Base-by-base conservation (phyloP, 2,329 filamentous ascomycete genomes). In the Talaromyces sp. region DNA sequence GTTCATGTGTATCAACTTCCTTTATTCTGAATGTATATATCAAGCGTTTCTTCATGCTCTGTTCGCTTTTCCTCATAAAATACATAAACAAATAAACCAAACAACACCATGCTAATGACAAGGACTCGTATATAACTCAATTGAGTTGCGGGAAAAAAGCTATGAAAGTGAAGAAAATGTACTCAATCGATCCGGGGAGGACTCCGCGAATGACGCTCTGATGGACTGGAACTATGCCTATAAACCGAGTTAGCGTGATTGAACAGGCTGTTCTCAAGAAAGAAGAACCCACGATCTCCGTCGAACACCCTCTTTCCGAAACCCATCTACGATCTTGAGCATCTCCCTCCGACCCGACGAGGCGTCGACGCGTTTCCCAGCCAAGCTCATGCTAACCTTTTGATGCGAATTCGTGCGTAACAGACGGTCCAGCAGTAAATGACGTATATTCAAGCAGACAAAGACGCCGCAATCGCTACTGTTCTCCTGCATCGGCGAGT, bases 351-450 rank as follows among this genome's bases (percentile, higher is more conserved):
- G 83, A 1, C 90, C 92, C 5, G 88, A 88, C 51, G 80, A 78
- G 4, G 92, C 91, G 77, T 97, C 91, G 57, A 98, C 88, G 70
- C 89, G 85, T 73, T 92, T 92, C 28, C 90, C 91, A 5, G 85
- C 87, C 85, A 98, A 89, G 71, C 90, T 95, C 95, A 99, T 98
- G 65, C 88, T 93, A 12, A 98, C 89, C 78, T 96, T 96, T 74
- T 94, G 87, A 65, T 86, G 85, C 2, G 90, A 88, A 71, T 92
- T 89, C 8, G 91, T 92, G 67, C 84, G 86, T 62, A 99, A 79
- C 28, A 99, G 81, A 61, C 91, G 83, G 76, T 92, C 93, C 57
- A 97, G 82, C 18, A 99, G 83, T n/a, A 99, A 79, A 77, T 97
- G 90, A 56, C 92, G 87, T 93, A 99, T 99, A 65, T 94, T 84